phyloP scores from a whole-genome alignment of 2,329 filamentous ascomycete species.

The Trichophyton benhamiae region DNA sequence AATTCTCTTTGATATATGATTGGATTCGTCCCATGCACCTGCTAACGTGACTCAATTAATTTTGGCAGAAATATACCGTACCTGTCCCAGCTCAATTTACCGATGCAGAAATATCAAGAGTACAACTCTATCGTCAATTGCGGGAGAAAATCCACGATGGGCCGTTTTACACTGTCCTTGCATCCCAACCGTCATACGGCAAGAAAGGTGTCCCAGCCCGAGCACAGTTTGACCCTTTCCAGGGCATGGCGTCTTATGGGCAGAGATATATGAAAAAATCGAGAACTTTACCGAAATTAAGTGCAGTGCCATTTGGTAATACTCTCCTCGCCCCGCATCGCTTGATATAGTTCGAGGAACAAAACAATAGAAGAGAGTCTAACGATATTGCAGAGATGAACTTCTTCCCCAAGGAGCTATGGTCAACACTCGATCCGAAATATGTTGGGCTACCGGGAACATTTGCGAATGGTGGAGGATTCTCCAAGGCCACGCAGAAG shows the following conservation, averaged over 20 bases:
- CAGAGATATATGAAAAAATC: slow-evolving; percentile 46
- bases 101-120: slow-evolving; percentile 35
- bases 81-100: slow-evolving; percentile 24
- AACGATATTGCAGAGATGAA: slow-evolving; percentile 35
- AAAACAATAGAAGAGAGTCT: background rate
- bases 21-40: background rate
- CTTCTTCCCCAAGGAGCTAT: slow-evolving; percentile 49
- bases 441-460: slow-evolving; percentile 23
- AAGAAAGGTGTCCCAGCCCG: slow-evolving; percentile 31
- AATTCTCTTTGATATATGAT: background rate
- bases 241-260: slow-evolving; percentile 49
- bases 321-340: slow-evolving; percentile 9
- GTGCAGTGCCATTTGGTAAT: slow-evolving; percentile 44
- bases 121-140: slow-evolving; percentile 40
- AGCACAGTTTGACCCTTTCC: slow-evolving; percentile 48
- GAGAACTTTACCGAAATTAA: slow-evolving; percentile 43
- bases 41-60: background rate
- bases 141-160: slow-evolving; percentile 47
- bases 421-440: slow-evolving; percentile 40
- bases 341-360: too few species aligned
- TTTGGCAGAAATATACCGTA: slow-evolving; percentile 27
- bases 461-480: slow-evolving; percentile 21
- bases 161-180: slow-evolving; percentile 46
- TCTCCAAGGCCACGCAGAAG: slow-evolving; percentile 18
- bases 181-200: slow-evolving; percentile 25